Evolutionary conservation across 495 filamentous ascomycete species (phyloP).

Genomic region (Penicillium paradoxum): DNA sequence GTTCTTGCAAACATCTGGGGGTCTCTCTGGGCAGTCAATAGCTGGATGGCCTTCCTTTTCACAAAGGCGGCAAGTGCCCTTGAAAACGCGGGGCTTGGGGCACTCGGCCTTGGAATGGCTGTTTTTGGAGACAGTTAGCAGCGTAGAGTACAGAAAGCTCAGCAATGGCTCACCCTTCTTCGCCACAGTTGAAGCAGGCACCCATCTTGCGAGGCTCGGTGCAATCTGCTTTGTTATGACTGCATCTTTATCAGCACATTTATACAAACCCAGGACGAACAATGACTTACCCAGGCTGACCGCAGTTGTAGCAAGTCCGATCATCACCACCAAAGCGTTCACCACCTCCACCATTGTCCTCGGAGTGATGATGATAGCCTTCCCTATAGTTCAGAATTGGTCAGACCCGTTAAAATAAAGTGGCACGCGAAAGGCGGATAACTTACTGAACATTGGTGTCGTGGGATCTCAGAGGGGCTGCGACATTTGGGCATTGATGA

Average conservation of each 20-base stretch:
- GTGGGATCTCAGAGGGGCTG: not conserved
- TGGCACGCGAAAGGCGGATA: conserved; percentile 31
- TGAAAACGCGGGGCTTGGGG: conserved; percentile 60
- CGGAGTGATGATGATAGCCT: not conserved
- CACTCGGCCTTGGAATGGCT: conserved; percentile 60
- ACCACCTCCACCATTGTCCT: not conserved
- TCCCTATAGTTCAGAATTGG: not conserved
- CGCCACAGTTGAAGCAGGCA: conserved; percentile 18
- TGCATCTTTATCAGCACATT: not conserved
- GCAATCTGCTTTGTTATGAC: conserved; percentile 10
- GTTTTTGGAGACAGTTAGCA: not conserved
- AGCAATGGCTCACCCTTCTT: conserved; percentile 8
- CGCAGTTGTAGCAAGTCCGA: conserved; percentile 72
- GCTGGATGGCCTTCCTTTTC: conserved; percentile 66
- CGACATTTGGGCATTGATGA: conserved; percentile 50
- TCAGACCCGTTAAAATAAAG: not conserved
- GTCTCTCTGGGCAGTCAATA: conserved; percentile 64
- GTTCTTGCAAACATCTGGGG: conserved; percentile 63
- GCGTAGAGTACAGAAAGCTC: not conserved
- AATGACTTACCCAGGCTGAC: conserved; percentile 56
- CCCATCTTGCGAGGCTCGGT: conserved; percentile 1
- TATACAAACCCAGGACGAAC: not conserved
- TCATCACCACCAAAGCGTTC: not conserved
- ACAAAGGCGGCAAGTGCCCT: conserved; percentile 68
- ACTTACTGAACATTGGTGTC: not conserved